phyloP scores from a whole-genome alignment of 345 rosid genomes.

The Eucalyptus sp. region DNA sequence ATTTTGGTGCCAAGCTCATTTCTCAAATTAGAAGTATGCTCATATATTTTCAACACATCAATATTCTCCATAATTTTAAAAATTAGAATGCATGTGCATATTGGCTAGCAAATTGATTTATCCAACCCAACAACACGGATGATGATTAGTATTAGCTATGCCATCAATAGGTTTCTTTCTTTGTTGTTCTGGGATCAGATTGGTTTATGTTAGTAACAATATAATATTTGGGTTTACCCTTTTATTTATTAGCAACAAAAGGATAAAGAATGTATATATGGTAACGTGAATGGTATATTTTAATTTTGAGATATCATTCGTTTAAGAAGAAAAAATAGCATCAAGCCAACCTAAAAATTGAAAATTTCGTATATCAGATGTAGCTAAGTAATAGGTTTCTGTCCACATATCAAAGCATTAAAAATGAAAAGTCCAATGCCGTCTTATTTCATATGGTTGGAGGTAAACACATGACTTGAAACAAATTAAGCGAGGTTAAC shows the following conservation, averaged over 20 bases:
- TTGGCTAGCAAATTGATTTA: no score
- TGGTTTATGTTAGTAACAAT: neutral
- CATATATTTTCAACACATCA: no score
- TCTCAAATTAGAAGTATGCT: neutral
- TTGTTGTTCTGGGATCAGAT: accelerated
- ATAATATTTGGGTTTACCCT: neutral
- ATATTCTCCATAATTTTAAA: neutral
- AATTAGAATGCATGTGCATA: neutral
- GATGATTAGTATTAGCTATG: neutral
- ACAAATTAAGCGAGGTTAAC: neutral
- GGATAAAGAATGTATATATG: neutral
- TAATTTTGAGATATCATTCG: neutral
- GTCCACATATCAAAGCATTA: neutral
- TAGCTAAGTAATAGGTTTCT: accelerated
- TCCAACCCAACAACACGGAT: neutral
- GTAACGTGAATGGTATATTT: neutral
- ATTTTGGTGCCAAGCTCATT: neutral
- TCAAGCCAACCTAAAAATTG: neutral
- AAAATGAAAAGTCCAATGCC: neutral
- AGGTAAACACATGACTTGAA: neutral
- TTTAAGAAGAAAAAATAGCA: neutral
- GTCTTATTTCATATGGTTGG: neutral
- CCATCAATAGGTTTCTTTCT: neutral
- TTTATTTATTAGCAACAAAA: neutral
- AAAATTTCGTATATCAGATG: accelerated